Evolutionary conservation across 192 early-diverging fungal species (phyloP).

Genomic region (Linnemannia elongata): DNA sequence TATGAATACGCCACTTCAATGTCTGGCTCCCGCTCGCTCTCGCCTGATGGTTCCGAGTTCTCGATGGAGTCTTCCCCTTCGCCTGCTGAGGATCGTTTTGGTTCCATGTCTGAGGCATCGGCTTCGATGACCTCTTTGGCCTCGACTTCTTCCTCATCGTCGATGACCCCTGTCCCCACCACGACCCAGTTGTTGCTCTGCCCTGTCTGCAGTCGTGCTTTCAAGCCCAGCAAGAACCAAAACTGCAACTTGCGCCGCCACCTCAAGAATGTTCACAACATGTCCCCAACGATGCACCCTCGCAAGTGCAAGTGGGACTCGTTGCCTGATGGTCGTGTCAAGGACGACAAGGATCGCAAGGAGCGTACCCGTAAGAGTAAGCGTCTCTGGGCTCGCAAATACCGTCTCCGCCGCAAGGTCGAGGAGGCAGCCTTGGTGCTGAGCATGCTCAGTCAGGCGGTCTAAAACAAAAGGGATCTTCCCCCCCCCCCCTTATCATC

Average conservation of each 20-base stretch:
- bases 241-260: slow-evolving; percentile 51
- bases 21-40: slow-evolving; percentile 29
- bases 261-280: slow-evolving; percentile 51
- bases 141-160: slow-evolving; percentile 13
- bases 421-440: slow-evolving; percentile 51
- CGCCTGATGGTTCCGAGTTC: slow-evolving; percentile 25
- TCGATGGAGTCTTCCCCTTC: slow-evolving; percentile 16
- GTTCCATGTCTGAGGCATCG: slow-evolving; percentile 42
- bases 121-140: slow-evolving; percentile 26
- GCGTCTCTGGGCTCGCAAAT: slow-evolving; percentile 55
- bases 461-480: slow-evolving; percentile 1
- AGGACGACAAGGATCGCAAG: slow-evolving; percentile 58
- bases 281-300: slow-evolving; percentile 52
- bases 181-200: slow-evolving; percentile 32
- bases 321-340: slow-evolving; percentile 45
- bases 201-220: slow-evolving; percentile 48
- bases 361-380: slow-evolving; percentile 53
- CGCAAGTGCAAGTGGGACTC: slow-evolving; percentile 58
- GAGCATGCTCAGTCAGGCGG: slow-evolving; percentile 47
- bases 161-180: slow-evolving; percentile 20
- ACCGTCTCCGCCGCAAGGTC: slow-evolving; percentile 51
- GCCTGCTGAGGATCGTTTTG: slow-evolving; percentile 9
- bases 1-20: slow-evolving; percentile 25
- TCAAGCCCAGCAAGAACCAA: slow-evolving; percentile 58
- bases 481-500: background rate